phyloP scores from a whole-genome alignment of 1,284 basidiomycete genomes.

The Sanghuangporus baumii region DNA sequence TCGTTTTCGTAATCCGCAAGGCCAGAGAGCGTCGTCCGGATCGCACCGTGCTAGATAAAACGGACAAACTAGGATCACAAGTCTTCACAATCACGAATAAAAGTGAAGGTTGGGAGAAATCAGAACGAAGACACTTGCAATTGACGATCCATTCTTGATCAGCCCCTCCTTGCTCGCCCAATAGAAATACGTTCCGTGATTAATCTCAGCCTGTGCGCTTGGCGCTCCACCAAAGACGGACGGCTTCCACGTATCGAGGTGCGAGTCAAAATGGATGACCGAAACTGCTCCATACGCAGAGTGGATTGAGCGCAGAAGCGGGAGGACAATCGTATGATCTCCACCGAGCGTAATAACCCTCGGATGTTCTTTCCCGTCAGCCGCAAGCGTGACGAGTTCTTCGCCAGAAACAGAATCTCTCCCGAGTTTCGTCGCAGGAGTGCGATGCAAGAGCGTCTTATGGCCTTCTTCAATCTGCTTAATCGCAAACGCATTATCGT shows the following conservation, averaged over 20 bases:
- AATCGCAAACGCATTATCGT: conserved; percentile 65
- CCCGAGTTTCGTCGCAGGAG: conserved; percentile 52
- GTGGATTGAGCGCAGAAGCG: conserved; percentile 59
- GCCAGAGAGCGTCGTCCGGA: conserved; percentile 68
- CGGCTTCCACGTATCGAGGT: conserved; percentile 70
- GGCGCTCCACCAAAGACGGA: conserved; percentile 65
- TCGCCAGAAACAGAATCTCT: conserved; percentile 54
- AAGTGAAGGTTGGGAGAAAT: no score
- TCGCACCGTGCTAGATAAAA: conserved; percentile 66
- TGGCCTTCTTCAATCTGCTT: conserved; percentile 68
- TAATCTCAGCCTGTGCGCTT: conserved; percentile 60
- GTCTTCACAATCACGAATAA: no score
- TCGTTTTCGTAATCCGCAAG: conserved; percentile 69
- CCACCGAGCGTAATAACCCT: conserved; percentile 71
- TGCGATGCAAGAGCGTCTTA: conserved; percentile 54
- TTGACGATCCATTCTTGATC: conserved; percentile 71
- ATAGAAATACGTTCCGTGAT: conserved; percentile 76
- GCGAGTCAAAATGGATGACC: conserved; percentile 78
- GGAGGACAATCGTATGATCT: conserved; percentile 71
- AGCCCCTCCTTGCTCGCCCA: conserved; percentile 73
- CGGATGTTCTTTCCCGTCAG: conserved; percentile 62
- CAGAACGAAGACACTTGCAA: conserved; percentile 59
- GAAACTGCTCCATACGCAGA: conserved; percentile 67
- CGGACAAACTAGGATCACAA: conserved; percentile 68
- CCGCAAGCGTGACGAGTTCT: conserved; percentile 46